Evolutionary conservation across 306 rosid species (phyloP), one percentile per base, ranked within the genome.

Genomic region (Albizia julibrissin): DNA sequence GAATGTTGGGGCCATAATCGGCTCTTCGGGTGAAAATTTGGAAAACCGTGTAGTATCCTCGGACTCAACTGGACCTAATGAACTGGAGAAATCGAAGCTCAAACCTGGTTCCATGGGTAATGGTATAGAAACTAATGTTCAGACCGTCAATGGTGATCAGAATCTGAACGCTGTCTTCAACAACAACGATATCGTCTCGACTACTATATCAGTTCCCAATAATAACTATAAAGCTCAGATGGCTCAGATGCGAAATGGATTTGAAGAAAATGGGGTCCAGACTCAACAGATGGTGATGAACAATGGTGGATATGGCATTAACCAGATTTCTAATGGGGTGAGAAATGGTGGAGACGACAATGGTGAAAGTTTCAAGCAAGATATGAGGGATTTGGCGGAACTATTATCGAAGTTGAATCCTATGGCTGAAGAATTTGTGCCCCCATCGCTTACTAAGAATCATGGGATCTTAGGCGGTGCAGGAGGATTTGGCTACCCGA

Each of bases 391-490:
- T 91, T 94, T 95, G 94, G 99, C 87, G 64, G 97, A 93, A n/a
- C 79, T 95, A 49, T 78, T 95, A 69, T 93, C 98, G 12, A 93
- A 95, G 93, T 76, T 95, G 91, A 95, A 95, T 75, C 98, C 99
- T 79, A 89, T 95, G 99, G 99, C 98, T 69, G 91, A 95, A 91
- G 99, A 95, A 70, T 95, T 93, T 87, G 94, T 95, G 77, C 99
- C 99, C 10, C 94, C 94, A 0, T 91, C 97, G 2, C 91, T 87
- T 24, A 76, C 87, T 52, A 92, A 91, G 50, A 87, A 77, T 79
- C 85, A 74, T n/a, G 92, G 92, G 5, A 91, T 62, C 85, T 77
- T 87, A 13, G 44, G 84, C 58, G 90, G 85, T 67, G 87, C 83
- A 18, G 89, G 65, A 58, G 65, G 88, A 43, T 94, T 91, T 84